Evolutionary conservation across 371 early-diverging fungal genomes (phyloP), one percentile per base, ranked within the genome.

Genomic region (Saksenaea oblongispora): DNA sequence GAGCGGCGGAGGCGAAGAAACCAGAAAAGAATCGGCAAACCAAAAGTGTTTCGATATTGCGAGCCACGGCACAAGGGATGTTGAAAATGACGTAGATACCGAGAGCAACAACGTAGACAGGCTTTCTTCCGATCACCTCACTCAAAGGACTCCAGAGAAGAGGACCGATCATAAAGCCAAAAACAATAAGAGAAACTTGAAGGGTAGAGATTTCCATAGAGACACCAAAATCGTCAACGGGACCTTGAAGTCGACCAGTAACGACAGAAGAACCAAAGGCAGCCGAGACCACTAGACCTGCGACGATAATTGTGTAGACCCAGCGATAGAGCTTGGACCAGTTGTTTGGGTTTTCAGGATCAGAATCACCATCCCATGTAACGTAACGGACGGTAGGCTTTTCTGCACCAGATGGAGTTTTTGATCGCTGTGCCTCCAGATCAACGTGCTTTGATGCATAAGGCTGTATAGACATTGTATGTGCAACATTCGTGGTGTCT

Each of bases 161-260:
- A 57, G 81, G 81, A 41, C 81, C 81, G 5, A 72, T 58, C 64
- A 68, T 75, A 39, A 78, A 80, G 26, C 78, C 81, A 61, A 72
- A 74, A 0, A 80, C 81, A 71, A 80, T 74, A n/a, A 80, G 68
- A n/a, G 81, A 75, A 3, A 76, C 74, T 58, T 74, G 75, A 17
- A 78, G 70, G 47, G 76, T 75, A 34, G 74, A 69, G 1, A 74
- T 74, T 59, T 70, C 72, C 54, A 69, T 56, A 0, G 73, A 60
- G 27, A 76, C 73, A 24, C 71, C 63, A 61, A 80, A 80, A 1
- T 55, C 36, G 10, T 61, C 67, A 3, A 67, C 70, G 0, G 71
- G 67, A 56, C 76, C 76, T 24, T 56, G 42, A 11, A 72, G 34
- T 56, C 67, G 59, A 54, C 74, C 78, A 13, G 81, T 74, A 22